These are phyloP conservation scores for Mycena chlorophos DNA, from an alignment of 768 basidiomycete species.

Conservation along the genomic window DNA sequence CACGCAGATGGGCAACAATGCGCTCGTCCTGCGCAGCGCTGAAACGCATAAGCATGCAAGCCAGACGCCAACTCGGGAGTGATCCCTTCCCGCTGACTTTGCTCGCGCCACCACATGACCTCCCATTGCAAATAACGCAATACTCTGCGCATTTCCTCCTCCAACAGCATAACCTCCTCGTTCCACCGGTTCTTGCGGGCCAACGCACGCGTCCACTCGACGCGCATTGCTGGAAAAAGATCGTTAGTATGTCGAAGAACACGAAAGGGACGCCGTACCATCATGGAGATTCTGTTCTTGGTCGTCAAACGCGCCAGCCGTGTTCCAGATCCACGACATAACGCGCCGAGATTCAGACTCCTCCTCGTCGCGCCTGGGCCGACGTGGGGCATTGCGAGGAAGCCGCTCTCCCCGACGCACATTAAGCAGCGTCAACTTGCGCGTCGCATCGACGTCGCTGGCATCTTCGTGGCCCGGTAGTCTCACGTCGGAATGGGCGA, in stretches of 20 bases:
- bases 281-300: slow-evolving; percentile 7
- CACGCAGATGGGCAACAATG: not conserved
- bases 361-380: no score
- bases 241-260: not conserved
- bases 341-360: not conserved
- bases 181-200: slow-evolving; percentile 9
- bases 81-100: not conserved
- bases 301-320: not conserved
- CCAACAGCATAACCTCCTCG: slow-evolving; percentile 14
- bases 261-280: not conserved
- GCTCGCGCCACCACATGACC: slow-evolving; percentile 8
- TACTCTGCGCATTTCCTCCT: slow-evolving; percentile 11
- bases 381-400: not conserved
- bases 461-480: not conserved
- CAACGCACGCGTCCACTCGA: slow-evolving; percentile 18
- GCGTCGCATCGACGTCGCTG: not conserved
- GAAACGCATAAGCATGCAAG: not conserved
- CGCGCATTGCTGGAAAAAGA: slow-evolving; percentile 4
- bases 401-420: not conserved
- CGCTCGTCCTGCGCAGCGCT: not conserved
- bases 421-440: not conserved
- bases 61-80: not conserved
- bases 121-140: slow-evolving; percentile 9
- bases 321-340: slow-evolving; percentile 17
- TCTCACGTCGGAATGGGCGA: not conserved